Base-by-base conservation (phyloP, 805 yeast genomes). In the Teunomyces panamensis region DNA sequence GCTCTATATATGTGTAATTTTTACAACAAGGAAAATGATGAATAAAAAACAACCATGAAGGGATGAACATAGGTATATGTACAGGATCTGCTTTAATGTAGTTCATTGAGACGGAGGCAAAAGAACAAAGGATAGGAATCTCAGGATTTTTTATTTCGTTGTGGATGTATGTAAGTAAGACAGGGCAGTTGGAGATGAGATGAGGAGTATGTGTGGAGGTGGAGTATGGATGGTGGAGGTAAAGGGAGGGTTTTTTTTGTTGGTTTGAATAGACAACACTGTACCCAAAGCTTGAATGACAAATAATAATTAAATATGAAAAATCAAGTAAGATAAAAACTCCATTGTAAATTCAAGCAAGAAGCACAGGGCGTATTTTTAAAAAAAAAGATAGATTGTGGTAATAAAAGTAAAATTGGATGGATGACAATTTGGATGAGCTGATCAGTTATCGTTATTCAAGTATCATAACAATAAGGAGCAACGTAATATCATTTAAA, bases 11-110 rank as follows among this genome's bases (percentile, higher is more conserved):
- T 37, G 29, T 37, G 41, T 37, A 26, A 26, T 37, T 26, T 20
- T 37, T 37, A 37, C 41, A 36, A 36, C 41, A 37, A 37, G 41
- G 41, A 37, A 20, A 37, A 24, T 37, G 41, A 36, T 36, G 30
- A 13, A 37, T 37, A 37, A 13, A 20, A 32, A 37, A 37, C 41
- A 37, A 37, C 17, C 41, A 37, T 24, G n/a, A 37, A 24, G 30
- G 14, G 28, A 16, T n/a, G 30, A 26, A 37, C 41, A 37, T 37
- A 24, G 13, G 27, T 37, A 37, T 37, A 37, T 37, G 41, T 26
- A 37, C 30, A 26, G 28, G 30, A 37, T 37, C 41, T 20, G 13
- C 26, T 37, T 26, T 37, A n/a, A 37, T 37, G 41, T 37, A 24
- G 41, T 37, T 37, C 41, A 37, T 26, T 37, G n/a, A 13, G 41